Base-by-base conservation (phyloP, 2,329 filamentous ascomycete genomes). In the Lasiodiplodia sp. region DNA sequence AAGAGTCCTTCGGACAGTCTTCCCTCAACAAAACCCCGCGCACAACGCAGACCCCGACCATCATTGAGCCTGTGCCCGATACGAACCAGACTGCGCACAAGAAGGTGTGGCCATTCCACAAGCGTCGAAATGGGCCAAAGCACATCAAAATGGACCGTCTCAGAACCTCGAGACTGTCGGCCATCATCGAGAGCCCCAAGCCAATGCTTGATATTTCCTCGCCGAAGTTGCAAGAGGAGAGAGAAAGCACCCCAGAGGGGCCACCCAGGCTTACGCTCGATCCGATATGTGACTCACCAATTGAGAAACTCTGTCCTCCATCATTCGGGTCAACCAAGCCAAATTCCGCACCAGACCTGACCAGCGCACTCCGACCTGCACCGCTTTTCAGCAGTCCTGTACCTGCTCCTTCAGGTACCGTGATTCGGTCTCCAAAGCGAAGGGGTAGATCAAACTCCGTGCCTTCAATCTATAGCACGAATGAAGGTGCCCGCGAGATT, bases 91-190 rank as follows among this genome's bases (percentile, higher is more conserved):
- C 12, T n/a, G 4, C 21, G 18, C 60, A 52, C 37, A 63, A 57
- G 47, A 64, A 40, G 28, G 67, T 51, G n/a, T 68, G 57, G 51
- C 55, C 66, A n/a, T 68, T 65, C 25, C 52, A 38, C n/a, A 58
- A 38, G 25, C 66, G 57, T 11, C 68, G 62, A 8, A 63, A 40
- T 58, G 34, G 21, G 1, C 67, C 67, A 25, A 70, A 66, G 21
- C 65, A 68, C 28, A 65, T 70, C 44, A 68, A 65, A 25, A 34
- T 70, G 37, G 65, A 65, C 3, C 51, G 60, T 37, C 53, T 68
- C 56, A 60, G 51, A n/a, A 56, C 47, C 25, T 52, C 49, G 5
- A 67, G 57, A 11, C 73, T 79, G 7, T 79, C 78, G 2, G 75
- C 62, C 7, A 69, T 69, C 8, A 66, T 66, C 23, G 67, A 69